phyloP scores from a whole-genome alignment of 2,329 filamentous ascomycete genomes.

The Ambrosiella beaveri region DNA sequence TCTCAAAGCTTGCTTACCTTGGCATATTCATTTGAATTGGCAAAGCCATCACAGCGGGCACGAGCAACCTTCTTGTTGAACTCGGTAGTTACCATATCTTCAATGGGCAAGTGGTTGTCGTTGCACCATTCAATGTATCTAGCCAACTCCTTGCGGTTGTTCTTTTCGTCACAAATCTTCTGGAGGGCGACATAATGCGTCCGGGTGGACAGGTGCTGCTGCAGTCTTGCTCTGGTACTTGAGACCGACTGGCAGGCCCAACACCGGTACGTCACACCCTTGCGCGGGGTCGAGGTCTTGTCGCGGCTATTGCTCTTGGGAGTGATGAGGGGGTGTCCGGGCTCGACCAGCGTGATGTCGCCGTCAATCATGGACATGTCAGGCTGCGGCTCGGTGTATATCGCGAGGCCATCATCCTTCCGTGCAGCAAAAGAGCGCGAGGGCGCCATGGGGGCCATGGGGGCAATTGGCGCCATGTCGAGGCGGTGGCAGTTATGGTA shows the following conservation, averaged over 20 bases:
- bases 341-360: constrained; percentile 7
- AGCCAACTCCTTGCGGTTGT: not conserved
- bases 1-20: constrained; percentile 1
- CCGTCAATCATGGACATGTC: constrained; percentile 1
- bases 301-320: not conserved
- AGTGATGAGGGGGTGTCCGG: not conserved
- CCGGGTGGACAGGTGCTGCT: not conserved
- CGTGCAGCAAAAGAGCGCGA: not conserved
- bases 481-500: not conserved
- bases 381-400: not conserved
- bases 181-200: not conserved
- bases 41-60: constrained; percentile 9
- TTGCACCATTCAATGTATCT: constrained; percentile 9
- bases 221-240: not conserved
- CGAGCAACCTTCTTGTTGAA: not conserved
- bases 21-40: constrained; percentile 6
- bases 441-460: not conserved
- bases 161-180: not conserved
- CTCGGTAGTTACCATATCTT: not conserved
- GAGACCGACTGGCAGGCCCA: constrained; percentile 4
- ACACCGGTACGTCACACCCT: not conserved
- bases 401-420: not conserved
- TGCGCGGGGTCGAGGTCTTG: not conserved
- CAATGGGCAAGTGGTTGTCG: constrained; percentile 1
- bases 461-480: not conserved